These are phyloP conservation scores for Talaromyces sp. DNA, from an alignment of 2,329 filamentous ascomycete genomes.

Conservation along the genomic window DNA sequence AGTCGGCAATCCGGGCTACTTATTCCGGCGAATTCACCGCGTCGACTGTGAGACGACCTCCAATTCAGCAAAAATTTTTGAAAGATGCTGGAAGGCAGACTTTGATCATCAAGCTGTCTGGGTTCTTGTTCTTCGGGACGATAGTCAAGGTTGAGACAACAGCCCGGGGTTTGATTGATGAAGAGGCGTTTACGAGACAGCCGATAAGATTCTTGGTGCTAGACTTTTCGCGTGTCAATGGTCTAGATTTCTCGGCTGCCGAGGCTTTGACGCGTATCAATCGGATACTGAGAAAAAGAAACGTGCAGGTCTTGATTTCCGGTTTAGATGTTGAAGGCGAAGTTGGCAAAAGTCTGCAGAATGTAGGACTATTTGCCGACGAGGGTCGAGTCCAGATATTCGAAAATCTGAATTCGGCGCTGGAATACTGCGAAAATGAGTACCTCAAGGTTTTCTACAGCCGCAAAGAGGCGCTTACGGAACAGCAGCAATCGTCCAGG, in stretches of 20 bases:
- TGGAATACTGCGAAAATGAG: constrained; percentile 94
- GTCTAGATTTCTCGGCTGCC: constrained; percentile 92
- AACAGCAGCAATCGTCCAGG: constrained; percentile 16
- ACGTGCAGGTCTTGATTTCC: constrained; percentile 78
- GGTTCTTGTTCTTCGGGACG: constrained; percentile 97
- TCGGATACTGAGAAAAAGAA: constrained; percentile 72
- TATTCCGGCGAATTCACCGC: constrained; percentile 86
- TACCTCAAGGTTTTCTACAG: constrained; percentile 78
- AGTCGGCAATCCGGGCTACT: constrained; percentile 84
- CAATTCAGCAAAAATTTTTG: constrained; percentile 82
- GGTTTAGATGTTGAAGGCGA: constrained; percentile 74
- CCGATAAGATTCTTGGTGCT: constrained; percentile 89
- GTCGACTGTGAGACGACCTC: constrained; percentile 88
- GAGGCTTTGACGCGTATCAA: constrained; percentile 94
- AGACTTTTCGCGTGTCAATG: constrained; percentile 84
- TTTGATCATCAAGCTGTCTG: constrained; percentile 84
- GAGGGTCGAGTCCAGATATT: constrained; percentile 76
- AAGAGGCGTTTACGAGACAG: constrained; percentile 71
- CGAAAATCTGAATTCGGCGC: constrained; percentile 84
- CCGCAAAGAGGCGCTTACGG: constrained; percentile 55
- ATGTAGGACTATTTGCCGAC: constrained; percentile 77
- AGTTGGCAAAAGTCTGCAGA: constrained; percentile 74
- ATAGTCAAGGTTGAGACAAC: constrained; percentile 93
- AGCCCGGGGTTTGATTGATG: constrained; percentile 77
- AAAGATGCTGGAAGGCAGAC: constrained; percentile 84